Conservation (phyloP, 2,329 filamentous ascomycete genomes). For the Cladosporium sp. region DNA sequence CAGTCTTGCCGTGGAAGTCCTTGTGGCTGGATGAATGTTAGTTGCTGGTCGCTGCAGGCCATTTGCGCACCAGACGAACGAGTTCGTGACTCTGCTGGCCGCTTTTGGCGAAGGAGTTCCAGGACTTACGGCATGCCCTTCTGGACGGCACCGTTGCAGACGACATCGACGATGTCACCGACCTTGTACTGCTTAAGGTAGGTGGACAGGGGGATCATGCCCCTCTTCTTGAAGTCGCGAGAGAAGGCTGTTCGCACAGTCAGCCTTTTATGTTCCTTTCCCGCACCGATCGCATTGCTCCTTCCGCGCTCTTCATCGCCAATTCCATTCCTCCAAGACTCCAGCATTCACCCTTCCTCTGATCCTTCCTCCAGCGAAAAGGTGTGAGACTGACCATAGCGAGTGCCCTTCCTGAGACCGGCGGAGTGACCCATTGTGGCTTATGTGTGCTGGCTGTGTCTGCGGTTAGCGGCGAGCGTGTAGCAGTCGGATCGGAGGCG, state of each 20-base stretch:
- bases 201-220: slow-evolving; percentile 85
- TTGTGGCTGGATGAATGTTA: slow-evolving; percentile 63
- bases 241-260: slow-evolving; percentile 58
- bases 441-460: slow-evolving; percentile 23
- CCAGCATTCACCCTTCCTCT: not conserved
- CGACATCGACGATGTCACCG: slow-evolving; percentile 98
- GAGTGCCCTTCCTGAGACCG: slow-evolving; percentile 39
- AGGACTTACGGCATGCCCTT: slow-evolving; percentile 68
- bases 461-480: slow-evolving; percentile 13
- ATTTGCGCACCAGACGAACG: not conserved
- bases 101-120: not conserved
- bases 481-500: not conserved
- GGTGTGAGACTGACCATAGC: slow-evolving; percentile 32
- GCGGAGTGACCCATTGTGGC: slow-evolving; percentile 50
- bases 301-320: slow-evolving; percentile 48
- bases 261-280: slow-evolving; percentile 14
- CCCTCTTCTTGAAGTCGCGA: slow-evolving; percentile 90
- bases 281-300: slow-evolving; percentile 3
- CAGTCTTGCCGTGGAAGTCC: slow-evolving; percentile 98
- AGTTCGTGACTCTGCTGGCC: not conserved
- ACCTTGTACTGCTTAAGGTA: slow-evolving; percentile 96
- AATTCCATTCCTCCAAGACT: not conserved
- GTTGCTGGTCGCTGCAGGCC: not conserved
- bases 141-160: slow-evolving; percentile 96
- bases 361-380: slow-evolving; percentile 9